Evolutionary conservation across 1,284 basidiomycete species (phyloP), one percentile per base, ranked within the genome.

Genomic region (Flammula alnicola): DNA sequence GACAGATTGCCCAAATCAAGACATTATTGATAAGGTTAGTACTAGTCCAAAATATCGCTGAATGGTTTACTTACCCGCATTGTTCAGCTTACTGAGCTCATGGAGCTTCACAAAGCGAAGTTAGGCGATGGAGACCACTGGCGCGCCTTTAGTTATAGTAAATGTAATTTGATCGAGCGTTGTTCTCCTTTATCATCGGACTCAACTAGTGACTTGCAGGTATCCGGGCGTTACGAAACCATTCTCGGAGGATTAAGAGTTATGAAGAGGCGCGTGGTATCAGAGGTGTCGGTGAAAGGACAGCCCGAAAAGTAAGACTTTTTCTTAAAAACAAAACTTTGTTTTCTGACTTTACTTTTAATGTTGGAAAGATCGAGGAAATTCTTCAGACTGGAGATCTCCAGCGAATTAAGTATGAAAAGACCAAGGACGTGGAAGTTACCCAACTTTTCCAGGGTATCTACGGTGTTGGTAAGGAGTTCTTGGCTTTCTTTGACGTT

Each of bases 381-480:
- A 90, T 93, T 20, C 64, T 89, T 20, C 63, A 81, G 51, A 91
- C 88, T 0, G 91, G 91, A 0, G 67, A 76, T 31, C 71, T 90
- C 20, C 71, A 71, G 17, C 78, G 88, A 20, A 83, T 91, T 48
- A 66, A 68, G 20, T 81, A 80, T 51, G 84, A 87, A 61, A 76
- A 70, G 17, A 87, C 85, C 3, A 79, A 79, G 41, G 84, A 86
- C 42, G 73, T 85, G 1, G 62, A 72, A 38, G 74, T 77, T 1
- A 73, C 76, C 2, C 70, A 74, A 9, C 39, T 81, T 9, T 91
- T 94, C 63, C 79, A 81, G 52, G 88, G 89, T 3, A 86, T 95
- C 32, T 95, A 95, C 61, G 92, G 91, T 27, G 91, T 95, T 45
- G 93, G 91, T 81, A 37, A 31, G 56, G 19, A 22, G 14, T 3